A percentile compares a stretch with the other conserved stretches of the same genome.
phyloP scores from a whole-genome alignment of 2,329 filamentous ascomycete species.

The Cercospora berteroae region DNA sequence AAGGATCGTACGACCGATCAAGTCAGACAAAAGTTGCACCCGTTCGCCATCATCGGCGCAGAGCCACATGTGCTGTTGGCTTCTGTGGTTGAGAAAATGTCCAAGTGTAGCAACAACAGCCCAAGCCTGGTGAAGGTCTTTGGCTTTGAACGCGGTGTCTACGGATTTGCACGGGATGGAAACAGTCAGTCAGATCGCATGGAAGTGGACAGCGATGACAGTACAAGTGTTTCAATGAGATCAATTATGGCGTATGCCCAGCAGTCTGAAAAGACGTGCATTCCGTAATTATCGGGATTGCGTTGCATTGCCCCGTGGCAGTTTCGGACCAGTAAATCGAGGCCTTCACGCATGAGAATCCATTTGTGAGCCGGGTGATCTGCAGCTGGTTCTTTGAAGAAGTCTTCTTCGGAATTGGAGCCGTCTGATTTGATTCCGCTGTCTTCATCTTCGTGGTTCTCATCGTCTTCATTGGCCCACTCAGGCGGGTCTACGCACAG shows the following conservation, averaged over 20 bases:
- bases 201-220: background rate
- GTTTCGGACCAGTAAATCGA: background rate
- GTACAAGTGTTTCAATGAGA: constrained; percentile 10
- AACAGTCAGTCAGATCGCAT: background rate
- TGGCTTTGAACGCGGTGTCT: background rate
- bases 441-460: background rate
- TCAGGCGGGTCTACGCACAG: constrained; percentile 1
- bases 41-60: constrained; percentile 8
- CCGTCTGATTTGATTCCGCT: background rate
- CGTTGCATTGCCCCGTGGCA: constrained; percentile 10
- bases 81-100: constrained; percentile 7
- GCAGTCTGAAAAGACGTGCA: constrained; percentile 10
- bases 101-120: constrained; percentile 10
- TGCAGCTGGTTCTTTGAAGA: background rate
- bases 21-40: background rate
- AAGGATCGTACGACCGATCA: constrained; percentile 9
- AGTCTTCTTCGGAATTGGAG: background rate
- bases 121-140: constrained; percentile 13
- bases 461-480: background rate
- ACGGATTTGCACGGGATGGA: constrained; percentile 3
- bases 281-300: constrained; percentile 22
- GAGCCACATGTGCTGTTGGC: constrained; percentile 2
- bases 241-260: constrained; percentile 10
- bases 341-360: constrained; percentile 7
- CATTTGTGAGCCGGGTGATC: constrained; percentile 18